Percentiles rank a stretch among this genome's conserved stretches.
These are phyloP conservation scores for Aspergillaceae sp. DNA, from an alignment of 2,329 filamentous ascomycete genomes.

Conservation along the genomic window DNA sequence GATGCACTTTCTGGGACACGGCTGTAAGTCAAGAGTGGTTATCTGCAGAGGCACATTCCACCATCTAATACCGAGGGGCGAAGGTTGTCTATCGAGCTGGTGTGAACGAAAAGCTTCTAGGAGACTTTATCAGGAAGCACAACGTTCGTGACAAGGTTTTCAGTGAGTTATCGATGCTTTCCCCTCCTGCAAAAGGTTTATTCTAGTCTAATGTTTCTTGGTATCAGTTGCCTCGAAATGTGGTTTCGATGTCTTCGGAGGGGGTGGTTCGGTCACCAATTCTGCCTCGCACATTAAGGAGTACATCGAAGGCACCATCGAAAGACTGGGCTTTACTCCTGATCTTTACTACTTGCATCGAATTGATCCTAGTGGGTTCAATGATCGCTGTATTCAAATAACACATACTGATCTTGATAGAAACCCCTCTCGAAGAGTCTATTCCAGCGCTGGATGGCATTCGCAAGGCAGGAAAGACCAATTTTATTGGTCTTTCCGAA, in stretches of 20 bases:
- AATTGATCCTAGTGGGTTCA: conserved; percentile 36
- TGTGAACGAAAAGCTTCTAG: conserved; percentile 44
- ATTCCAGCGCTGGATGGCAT: conserved; percentile 41
- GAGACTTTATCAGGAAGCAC: conserved; percentile 45
- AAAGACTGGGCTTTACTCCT: conserved; percentile 41
- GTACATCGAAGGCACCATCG: conserved; percentile 44
- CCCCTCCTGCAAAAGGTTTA: not conserved
- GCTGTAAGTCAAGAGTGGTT: conserved; percentile 24
- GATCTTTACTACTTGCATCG: conserved; percentile 41
- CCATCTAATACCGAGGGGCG: not conserved
- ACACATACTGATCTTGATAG: conserved; percentile 7
- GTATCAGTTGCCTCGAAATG: conserved; percentile 42
- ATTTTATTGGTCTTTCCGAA: conserved; percentile 43
- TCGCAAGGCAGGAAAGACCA: conserved; percentile 40
- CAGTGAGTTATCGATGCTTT: conserved; percentile 20
- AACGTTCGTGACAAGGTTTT: conserved; percentile 45
- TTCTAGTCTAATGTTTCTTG: not conserved
- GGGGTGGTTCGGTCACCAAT: conserved; percentile 34
- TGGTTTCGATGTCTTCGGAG: conserved; percentile 34
- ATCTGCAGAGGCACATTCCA: not conserved
- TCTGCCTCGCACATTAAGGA: conserved; percentile 39
- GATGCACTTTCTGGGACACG: conserved; percentile 42
- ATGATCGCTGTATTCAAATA: too few species aligned
- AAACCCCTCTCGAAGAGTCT: conserved; percentile 41
- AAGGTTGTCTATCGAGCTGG: conserved; percentile 41